These are phyloP conservation scores for Xenoacremonium recifei DNA, from an alignment of 2,329 filamentous ascomycete genomes.

Conservation along the genomic window DNA sequence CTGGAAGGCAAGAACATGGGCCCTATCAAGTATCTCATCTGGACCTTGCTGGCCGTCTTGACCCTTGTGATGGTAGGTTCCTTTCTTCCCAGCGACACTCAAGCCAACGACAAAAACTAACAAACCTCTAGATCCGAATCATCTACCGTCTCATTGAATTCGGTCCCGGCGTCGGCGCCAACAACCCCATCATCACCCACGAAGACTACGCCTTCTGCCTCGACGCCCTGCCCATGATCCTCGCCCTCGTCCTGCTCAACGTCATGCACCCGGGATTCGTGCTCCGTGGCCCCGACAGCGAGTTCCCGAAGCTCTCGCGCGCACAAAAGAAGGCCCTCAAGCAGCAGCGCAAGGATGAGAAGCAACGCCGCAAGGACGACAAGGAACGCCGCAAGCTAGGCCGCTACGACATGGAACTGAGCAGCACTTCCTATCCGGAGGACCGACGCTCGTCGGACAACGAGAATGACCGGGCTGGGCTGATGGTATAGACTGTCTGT, in stretches of 20 bases:
- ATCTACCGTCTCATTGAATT: conserved; percentile 61
- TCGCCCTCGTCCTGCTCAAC: conserved; percentile 43
- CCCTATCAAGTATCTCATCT: conserved; percentile 33
- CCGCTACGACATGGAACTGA: conserved; percentile 13
- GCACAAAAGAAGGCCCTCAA: conserved; percentile 44
- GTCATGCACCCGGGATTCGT: conserved; percentile 47
- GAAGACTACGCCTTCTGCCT: conserved; percentile 51
- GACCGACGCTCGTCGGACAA: too few relatives aligned
- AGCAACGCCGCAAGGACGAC: conserved; percentile 18
- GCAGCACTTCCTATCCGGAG: conserved; percentile 1
- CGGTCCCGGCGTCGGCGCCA: conserved; percentile 38
- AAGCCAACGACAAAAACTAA: conserved; percentile 4
- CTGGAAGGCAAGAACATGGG: conserved; percentile 22
- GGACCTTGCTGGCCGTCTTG: conserved; percentile 32
- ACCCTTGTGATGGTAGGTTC: conserved; percentile 34
- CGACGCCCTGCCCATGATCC: conserved; percentile 56
- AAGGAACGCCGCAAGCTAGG: conserved; percentile 22
- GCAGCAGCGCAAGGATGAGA: conserved; percentile 33
- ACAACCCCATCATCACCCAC: conserved; percentile 46
- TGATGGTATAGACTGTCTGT: too few relatives aligned
- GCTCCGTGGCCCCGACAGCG: conserved; percentile 43
- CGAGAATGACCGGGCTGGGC: too few relatives aligned
- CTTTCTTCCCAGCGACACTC: too few relatives aligned
- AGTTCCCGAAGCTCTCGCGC: conserved; percentile 41
- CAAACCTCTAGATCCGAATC: conserved; percentile 46